A percentile compares a stretch with the other conserved stretches of the same genome.
These are phyloP conservation scores for Fraxinus angustifolia DNA, from an alignment of 305 asterid species.

Conservation along the genomic window DNA sequence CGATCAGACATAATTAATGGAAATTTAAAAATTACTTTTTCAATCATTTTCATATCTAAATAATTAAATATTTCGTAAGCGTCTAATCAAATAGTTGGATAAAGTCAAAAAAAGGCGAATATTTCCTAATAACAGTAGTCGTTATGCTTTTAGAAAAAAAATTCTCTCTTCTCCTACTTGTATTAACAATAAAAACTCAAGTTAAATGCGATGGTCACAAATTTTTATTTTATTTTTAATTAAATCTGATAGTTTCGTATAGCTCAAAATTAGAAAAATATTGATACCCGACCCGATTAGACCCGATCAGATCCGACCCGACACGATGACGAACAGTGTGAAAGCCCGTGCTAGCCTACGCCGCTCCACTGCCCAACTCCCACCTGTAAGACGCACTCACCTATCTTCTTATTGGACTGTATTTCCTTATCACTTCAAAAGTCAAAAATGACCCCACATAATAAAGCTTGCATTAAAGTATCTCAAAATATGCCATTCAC, in stretches of 20 bases:
- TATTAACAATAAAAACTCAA: no score
- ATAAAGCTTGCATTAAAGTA: not conserved
- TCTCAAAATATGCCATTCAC: not conserved
- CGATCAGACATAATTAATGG: no score
- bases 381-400: slow-evolving; percentile 59
- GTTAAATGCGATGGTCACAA: not conserved
- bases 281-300: not conserved
- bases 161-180: not conserved
- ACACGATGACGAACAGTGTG: slow-evolving; percentile 5
- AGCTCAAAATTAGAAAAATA: not conserved
- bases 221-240: no score
- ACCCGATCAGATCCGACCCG: no score
- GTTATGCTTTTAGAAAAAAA: not conserved
- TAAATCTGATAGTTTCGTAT: no score
- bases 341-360: slow-evolving; percentile 28
- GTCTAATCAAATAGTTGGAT: not conserved
- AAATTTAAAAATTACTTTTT: no score
- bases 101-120: not conserved
- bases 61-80: no score
- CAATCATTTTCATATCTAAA: no score
- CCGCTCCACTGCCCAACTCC: slow-evolving; percentile 41
- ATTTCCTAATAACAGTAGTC: no score
- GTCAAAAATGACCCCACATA: slow-evolving; percentile 6
- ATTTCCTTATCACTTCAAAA: slow-evolving; percentile 46
- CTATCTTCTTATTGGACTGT: slow-evolving; percentile 37